Evolutionary conservation across 306 rosid genomes (phyloP).

Genomic region (Luffa acutangula): DNA sequence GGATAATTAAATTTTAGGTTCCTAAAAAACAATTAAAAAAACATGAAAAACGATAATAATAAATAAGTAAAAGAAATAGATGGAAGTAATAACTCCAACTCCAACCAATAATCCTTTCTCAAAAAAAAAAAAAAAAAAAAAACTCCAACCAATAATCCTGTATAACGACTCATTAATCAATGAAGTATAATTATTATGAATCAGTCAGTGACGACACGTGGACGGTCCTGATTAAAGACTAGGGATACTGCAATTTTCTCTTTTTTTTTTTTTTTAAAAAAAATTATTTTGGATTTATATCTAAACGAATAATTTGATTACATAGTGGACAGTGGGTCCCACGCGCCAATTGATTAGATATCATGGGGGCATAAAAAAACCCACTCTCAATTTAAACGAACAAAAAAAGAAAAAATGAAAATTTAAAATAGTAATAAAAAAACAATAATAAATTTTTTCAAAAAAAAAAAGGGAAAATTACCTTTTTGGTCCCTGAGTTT

Average conservation of each 20-base stretch:
- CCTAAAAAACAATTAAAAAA: no score
- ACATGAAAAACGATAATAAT: neutral
- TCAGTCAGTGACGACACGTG: neutral
- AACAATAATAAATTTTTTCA: no score
- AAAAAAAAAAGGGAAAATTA: no score
- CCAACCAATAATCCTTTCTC: neutral
- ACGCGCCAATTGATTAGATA: neutral
- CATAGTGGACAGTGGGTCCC: neutral
- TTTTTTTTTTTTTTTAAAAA: neutral
- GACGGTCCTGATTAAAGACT: neutral
- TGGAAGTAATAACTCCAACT: neutral
- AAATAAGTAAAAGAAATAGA: neutral
- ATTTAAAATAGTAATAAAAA: neutral
- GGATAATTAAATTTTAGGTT: neutral
- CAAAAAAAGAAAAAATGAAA: neutral
- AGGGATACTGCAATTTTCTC: neutral
- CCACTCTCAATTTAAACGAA: neutral
- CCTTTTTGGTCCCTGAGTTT: no score
- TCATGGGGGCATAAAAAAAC: slow-evolving; percentile 4
- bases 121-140: no score
- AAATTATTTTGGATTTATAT: neutral
- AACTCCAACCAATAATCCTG: neutral
- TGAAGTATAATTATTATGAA: neutral
- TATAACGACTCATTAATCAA: neutral
- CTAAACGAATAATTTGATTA: neutral